Evolutionary conservation across 2,329 filamentous ascomycete species (phyloP).

Genomic region (Xylariaceae sp.): DNA sequence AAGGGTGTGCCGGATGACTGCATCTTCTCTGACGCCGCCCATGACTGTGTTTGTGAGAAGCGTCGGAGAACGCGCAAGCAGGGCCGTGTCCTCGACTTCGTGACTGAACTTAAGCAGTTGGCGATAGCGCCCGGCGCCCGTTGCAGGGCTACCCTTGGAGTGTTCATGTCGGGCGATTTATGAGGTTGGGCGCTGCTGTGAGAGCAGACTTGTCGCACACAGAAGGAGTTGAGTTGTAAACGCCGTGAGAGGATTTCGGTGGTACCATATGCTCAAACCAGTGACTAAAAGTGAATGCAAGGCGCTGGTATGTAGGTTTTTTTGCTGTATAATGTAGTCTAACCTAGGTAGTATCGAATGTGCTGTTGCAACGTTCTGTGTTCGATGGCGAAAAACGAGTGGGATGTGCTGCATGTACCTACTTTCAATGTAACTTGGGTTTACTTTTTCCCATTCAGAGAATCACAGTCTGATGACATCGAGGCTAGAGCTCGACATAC

Average conservation of each 20-base stretch:
- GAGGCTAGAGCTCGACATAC: too few species aligned
- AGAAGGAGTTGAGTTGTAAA: not conserved
- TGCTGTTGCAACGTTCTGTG: too few species aligned
- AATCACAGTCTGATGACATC: slow-evolving; percentile 29
- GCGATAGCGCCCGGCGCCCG: slow-evolving; percentile 27
- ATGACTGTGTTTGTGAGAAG: slow-evolving; percentile 33
- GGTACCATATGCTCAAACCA: too few species aligned
- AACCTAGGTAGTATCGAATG: not conserved
- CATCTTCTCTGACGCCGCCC: slow-evolving; percentile 26
- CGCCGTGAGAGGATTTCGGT: too few species aligned
- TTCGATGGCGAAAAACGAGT: too few species aligned
- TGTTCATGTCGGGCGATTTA: slow-evolving; percentile 36
- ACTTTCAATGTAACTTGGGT: slow-evolving; percentile 3
- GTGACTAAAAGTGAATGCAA: too few species aligned
- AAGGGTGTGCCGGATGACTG: slow-evolving; percentile 35
- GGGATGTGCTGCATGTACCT: too few species aligned
- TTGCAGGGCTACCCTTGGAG: slow-evolving; percentile 31
- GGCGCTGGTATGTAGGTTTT: too few species aligned
- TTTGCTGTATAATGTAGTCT: not conserved
- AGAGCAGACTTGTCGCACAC: slow-evolving; percentile 1
- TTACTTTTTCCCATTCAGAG: slow-evolving; percentile 21
- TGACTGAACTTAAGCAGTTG: slow-evolving; percentile 31
- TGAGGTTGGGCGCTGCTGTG: slow-evolving; percentile 1
- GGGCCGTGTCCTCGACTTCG: slow-evolving; percentile 36
- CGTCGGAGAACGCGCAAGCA: slow-evolving; percentile 38